These are phyloP conservation scores for Podila verticillata DNA, from an alignment of 192 early-diverging fungal species.

Conservation along the genomic window DNA sequence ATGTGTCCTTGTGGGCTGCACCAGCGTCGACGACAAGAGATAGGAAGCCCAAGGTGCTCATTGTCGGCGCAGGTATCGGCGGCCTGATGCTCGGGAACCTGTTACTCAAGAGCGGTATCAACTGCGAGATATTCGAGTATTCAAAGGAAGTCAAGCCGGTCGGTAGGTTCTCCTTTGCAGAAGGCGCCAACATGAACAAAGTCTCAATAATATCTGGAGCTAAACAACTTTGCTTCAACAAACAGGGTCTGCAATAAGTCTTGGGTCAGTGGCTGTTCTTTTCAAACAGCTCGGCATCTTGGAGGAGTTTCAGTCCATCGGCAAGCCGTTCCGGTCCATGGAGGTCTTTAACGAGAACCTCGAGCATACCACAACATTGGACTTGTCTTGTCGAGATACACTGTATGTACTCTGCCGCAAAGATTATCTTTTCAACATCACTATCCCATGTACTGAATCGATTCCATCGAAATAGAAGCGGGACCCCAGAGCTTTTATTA, in stretches of 20 bases:
- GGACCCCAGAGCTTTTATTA: neutral
- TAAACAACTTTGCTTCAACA: neutral
- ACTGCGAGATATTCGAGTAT: constrained; percentile 4
- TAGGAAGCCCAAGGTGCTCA: neutral
- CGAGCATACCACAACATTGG: neutral
- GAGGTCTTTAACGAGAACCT: constrained; percentile 3
- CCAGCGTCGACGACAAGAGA: neutral
- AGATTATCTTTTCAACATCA: neutral
- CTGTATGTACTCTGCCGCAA: neutral
- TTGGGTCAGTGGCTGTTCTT: neutral
- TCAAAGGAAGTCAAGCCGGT: constrained; percentile 1
- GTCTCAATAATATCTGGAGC: too few species aligned
- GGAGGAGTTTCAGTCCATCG: neutral
- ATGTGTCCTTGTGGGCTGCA: neutral
- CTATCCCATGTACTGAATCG: neutral
- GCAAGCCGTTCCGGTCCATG: neutral
- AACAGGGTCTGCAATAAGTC: neutral
- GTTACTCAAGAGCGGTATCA: neutral
- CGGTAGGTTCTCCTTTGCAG: neutral
- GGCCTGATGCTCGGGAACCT: neutral
- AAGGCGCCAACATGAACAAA: neutral
- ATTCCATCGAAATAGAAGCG: neutral
- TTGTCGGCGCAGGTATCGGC: neutral
- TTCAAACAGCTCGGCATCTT: neutral
- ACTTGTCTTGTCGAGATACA: neutral